These are phyloP conservation scores for Xylaria sp. DNA, from an alignment of 2,329 filamentous ascomycete species.

Conservation along the genomic window DNA sequence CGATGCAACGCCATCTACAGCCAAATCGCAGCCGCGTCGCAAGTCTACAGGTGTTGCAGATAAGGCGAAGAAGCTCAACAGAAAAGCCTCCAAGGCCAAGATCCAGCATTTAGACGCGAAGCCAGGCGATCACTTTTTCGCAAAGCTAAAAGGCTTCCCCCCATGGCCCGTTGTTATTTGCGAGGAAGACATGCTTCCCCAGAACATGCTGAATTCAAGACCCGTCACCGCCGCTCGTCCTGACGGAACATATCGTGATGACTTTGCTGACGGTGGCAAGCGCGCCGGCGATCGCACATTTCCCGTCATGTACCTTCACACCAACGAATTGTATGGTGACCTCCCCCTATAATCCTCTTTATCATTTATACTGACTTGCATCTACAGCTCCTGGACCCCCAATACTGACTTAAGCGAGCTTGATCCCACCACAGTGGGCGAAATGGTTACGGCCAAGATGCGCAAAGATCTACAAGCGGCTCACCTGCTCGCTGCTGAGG, in stretches of 20 bases:
- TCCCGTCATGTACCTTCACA: constrained; percentile 93
- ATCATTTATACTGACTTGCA: constrained; percentile 28
- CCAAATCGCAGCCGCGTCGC: constrained; percentile 65
- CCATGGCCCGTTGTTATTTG: constrained; percentile 95
- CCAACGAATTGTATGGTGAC: constrained; percentile 92
- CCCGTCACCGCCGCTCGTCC: constrained; percentile 84
- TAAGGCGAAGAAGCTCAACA: constrained; percentile 83
- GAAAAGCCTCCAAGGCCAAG: constrained; percentile 82
- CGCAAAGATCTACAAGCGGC: constrained; percentile 82
- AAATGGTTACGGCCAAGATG: constrained; percentile 78
- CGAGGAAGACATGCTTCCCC: constrained; percentile 92
- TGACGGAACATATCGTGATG: constrained; percentile 88
- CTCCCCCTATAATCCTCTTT: not conserved
- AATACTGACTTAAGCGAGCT: constrained; percentile 86
- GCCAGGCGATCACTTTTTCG: constrained; percentile 91
- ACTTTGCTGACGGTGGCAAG: constrained; percentile 88
- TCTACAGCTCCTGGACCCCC: constrained; percentile 83
- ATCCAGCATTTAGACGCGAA: constrained; percentile 80
- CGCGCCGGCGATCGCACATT: constrained; percentile 86
- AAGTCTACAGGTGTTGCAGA: constrained; percentile 76
- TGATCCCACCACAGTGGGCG: constrained; percentile 75
- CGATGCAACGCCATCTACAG: constrained; percentile 35
- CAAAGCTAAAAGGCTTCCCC: constrained; percentile 93
- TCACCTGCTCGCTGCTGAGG: constrained; percentile 81
- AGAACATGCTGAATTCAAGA: constrained; percentile 77